phyloP scores from a whole-genome alignment of 78 protist genomes.

The Parvularia atlantis region DNA sequence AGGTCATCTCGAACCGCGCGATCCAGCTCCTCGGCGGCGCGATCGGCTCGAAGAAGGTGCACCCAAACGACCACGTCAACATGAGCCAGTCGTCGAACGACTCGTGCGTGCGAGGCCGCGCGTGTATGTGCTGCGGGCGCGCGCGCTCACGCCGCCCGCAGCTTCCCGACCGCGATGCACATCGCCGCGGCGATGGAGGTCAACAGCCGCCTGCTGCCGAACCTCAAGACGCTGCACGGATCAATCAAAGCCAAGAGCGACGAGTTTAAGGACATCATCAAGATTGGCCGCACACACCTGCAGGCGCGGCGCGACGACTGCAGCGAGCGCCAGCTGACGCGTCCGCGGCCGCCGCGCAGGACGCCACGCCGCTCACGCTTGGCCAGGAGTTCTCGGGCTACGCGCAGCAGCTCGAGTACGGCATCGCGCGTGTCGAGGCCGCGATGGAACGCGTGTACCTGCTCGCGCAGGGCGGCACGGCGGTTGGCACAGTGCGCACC shows the following conservation, averaged over 20 bases:
- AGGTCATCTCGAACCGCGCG: conserved; percentile 74
- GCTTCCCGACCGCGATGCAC: conserved; percentile 93
- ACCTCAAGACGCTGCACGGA: conserved; percentile 19
- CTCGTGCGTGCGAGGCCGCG: too few relatives aligned
- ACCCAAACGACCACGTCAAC: conserved; percentile 95
- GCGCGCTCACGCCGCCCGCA: neutral
- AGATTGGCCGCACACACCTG: conserved; percentile 91
- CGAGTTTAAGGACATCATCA: conserved; percentile 56
- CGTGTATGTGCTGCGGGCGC: too few relatives aligned
- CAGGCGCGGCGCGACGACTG: conserved; percentile 12
- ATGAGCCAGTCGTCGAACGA: conserved; percentile 82
- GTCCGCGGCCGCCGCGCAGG: conserved; percentile 26
- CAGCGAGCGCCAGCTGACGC: neutral
- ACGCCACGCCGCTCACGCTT: conserved; percentile 85
- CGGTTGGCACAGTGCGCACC: conserved; percentile 92
- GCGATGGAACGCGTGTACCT: conserved; percentile 43
- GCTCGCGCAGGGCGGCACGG: conserved; percentile 92
- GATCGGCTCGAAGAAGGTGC: conserved; percentile 73
- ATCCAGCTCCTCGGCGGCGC: conserved; percentile 68
- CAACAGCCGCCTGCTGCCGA: conserved; percentile 44
- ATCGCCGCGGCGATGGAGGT: conserved; percentile 70
- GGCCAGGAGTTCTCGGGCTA: conserved; percentile 85
- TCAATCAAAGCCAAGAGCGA: conserved; percentile 40
- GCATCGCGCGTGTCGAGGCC: conserved; percentile 38
- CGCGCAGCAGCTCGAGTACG: conserved; percentile 62